phyloP scores from a whole-genome alignment of 805 yeast species.

The Pichia occidentalis region DNA sequence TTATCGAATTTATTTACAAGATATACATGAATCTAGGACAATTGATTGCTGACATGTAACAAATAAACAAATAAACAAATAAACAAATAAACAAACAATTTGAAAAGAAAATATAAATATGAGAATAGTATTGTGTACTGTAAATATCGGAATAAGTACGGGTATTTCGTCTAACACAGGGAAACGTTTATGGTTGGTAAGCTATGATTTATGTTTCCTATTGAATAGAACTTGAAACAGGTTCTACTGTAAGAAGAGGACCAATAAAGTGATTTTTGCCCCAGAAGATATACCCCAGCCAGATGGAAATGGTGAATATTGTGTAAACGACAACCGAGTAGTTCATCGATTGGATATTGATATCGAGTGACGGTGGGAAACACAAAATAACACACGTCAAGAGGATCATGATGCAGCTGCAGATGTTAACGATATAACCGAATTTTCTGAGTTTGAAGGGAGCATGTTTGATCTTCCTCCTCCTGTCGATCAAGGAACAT shows the following conservation, averaged over 20 bases:
- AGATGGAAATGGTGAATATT: conserved; percentile 40
- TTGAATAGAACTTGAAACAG: neutral
- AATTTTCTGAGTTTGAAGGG: conserved; percentile 55
- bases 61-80: too few species aligned
- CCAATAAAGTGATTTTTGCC: conserved; percentile 59
- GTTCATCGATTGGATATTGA: conserved; percentile 45
- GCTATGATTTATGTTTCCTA: too few species aligned
- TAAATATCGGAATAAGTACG: too few species aligned
- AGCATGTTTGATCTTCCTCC: conserved; percentile 60
- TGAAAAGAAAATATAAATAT: too few species aligned
- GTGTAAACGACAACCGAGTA: conserved; percentile 61
- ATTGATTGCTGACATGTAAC: too few species aligned
- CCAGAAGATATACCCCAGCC: conserved; percentile 50
- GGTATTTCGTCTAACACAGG: too few species aligned
- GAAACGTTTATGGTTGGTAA: too few species aligned
- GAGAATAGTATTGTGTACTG: too few species aligned
- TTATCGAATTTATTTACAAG: too few species aligned
- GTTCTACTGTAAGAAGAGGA: conserved; percentile 39
- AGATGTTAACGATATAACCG: conserved; percentile 57
- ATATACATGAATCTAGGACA: too few species aligned
- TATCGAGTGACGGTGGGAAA: conserved; percentile 60
- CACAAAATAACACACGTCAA: conserved; percentile 58
- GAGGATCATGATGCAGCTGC: conserved; percentile 55
- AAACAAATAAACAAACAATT: too few species aligned
- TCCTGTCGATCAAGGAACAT: conserved; percentile 50